Base-by-base conservation (phyloP, 2,329 filamentous ascomycete species). In the Mycogone perniciosa region DNA sequence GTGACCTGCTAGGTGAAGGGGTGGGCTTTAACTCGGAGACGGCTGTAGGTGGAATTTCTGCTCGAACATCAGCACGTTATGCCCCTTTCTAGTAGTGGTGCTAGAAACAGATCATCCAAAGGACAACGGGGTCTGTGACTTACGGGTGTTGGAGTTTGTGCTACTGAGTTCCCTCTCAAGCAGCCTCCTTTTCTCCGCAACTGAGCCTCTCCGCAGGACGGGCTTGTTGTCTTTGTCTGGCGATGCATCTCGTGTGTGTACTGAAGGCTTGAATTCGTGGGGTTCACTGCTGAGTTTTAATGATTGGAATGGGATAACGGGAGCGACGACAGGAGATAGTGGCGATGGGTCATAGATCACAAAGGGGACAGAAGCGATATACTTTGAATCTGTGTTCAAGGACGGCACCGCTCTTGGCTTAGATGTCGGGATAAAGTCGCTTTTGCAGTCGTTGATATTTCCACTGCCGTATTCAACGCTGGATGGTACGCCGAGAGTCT, bases 401-500 rank as follows among this genome's bases (percentile, higher is more conserved):
- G 26, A 7, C 10, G 6, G 30, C 6, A 13, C n/a, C 30, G 29
- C 11, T 4, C 34, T 3, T 20, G 37, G 1, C 8, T 11, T 40
- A 7, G 40, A 13, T 4, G 27, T 10, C 26, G 43, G 4, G n/a
- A 8, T 26, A n/a, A 20, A 31, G 26, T 31, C 29, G 26, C 6
- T 6, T 10, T 20, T 13, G 29, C 31, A 4, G 27, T 34, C 33
- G 10, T n/a, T 27, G 30, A 33, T 29, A 46, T 7, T 27, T 33
- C 31, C 30, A 33, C 13, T 11, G 27, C 40, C 4, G 29, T 31
- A 11, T 35, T 50, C 20, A 33, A 43, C 34, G 27, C 44, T 52
- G 33, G 56, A 44, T 6, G 47, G 37, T 20, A 56, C 56, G 44
- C 67, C 64, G 4, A 66, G 56, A n/a, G 55, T 53, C 54, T 70